Conservation (phyloP, 192 early-diverging fungal species). For the Coemansia reversa region DNA sequence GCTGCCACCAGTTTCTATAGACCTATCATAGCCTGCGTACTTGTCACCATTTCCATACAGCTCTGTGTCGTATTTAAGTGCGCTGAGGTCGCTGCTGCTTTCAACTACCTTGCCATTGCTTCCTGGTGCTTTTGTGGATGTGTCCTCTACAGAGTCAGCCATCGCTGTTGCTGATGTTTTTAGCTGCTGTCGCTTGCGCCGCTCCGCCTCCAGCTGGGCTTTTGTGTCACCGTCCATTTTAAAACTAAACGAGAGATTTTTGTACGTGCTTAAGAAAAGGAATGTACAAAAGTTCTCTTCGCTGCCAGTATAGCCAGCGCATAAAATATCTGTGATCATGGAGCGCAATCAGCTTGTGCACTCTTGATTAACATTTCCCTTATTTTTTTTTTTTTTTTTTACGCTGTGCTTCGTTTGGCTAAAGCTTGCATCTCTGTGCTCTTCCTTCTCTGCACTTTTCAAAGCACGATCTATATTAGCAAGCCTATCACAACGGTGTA, state of each 20-base stretch:
- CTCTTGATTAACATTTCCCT: no score
- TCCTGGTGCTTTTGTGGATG: no score
- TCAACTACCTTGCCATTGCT: neutral
- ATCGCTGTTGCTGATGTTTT: conserved; percentile 2
- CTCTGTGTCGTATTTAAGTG: conserved; percentile 68
- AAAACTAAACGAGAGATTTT: neutral
- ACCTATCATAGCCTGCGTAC: conserved; percentile 69
- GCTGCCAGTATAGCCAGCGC: no score
- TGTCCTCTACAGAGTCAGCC: neutral
- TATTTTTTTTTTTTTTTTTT: no score
- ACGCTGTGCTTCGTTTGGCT: no score
- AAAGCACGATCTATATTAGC: conserved; percentile 1
- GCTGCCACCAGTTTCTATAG: conserved; percentile 31
- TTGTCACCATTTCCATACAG: conserved; percentile 65
- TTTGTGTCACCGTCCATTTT: conserved; percentile 25
- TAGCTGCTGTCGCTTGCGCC: conserved; percentile 30
- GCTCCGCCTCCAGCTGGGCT: conserved; percentile 43
- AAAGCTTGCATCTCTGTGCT: no score
- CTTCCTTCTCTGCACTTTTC: no score
- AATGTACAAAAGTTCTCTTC: no score
- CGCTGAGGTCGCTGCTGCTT: neutral
- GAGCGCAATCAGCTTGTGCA: no score
- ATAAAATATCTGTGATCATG: no score
- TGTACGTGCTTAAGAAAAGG: no score
- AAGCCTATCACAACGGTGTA: neutral